These are phyloP conservation scores for Corynespora cassiicola DNA, from an alignment of 2,329 filamentous ascomycete genomes.

Conservation along the genomic window DNA sequence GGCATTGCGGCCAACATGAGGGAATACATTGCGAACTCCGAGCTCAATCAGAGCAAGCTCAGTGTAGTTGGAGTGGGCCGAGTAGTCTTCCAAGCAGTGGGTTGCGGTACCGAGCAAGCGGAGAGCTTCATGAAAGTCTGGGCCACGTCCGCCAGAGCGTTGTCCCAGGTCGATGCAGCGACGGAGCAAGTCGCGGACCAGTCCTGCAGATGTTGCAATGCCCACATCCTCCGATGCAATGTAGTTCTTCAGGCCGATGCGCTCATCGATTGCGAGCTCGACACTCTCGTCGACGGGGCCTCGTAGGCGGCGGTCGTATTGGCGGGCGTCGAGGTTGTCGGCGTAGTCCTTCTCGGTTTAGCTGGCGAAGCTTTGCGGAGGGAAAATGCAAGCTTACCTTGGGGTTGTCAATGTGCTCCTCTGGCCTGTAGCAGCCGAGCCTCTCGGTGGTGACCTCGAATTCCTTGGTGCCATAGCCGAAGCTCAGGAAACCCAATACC, in stretches of 20 bases:
- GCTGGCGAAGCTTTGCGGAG: background rate
- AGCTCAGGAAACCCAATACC: conserved; percentile 88
- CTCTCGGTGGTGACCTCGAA: conserved; percentile 83
- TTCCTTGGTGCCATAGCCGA: conserved; percentile 82
- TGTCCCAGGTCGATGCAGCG: conserved; percentile 81
- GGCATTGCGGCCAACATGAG: conserved; percentile 82
- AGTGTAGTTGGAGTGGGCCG: conserved; percentile 91
- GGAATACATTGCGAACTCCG: conserved; percentile 81
- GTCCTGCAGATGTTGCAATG: conserved; percentile 81
- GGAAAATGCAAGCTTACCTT: conserved; percentile 49
- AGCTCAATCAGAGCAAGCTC: conserved; percentile 89
- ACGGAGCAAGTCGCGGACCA: conserved; percentile 76
- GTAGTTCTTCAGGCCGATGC: conserved; percentile 80
- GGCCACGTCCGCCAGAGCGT: conserved; percentile 72
- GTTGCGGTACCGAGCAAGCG: conserved; percentile 85
- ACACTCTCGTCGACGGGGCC: conserved; percentile 79
- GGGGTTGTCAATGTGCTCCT: conserved; percentile 79
- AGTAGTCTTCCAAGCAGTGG: conserved; percentile 89
- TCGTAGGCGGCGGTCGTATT: conserved; percentile 81
- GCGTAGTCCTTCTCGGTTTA: conserved; percentile 69
- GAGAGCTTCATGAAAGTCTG: conserved; percentile 86
- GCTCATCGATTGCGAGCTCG: conserved; percentile 79
- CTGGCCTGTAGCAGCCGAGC: conserved; percentile 75
- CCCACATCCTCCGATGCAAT: conserved; percentile 82
- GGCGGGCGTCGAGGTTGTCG: conserved; percentile 82